phyloP scores from a whole-genome alignment of 805 yeast genomes.

The Candida palmyrensis region DNA sequence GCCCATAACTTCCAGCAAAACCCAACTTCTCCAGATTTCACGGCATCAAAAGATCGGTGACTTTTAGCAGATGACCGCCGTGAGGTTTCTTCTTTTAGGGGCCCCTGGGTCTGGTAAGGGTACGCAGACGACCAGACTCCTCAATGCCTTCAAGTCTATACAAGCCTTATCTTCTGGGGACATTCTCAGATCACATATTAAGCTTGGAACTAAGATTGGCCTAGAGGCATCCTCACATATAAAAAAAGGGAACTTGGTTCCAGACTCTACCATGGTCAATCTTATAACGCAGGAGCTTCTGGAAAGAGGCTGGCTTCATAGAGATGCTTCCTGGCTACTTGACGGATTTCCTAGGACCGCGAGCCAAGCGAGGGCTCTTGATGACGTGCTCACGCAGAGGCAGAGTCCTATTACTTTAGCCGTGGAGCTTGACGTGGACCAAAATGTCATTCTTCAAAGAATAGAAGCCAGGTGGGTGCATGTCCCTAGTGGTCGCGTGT shows the following conservation, averaged over 20 bases:
- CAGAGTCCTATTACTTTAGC: constrained; percentile 59
- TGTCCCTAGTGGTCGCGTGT: constrained; percentile 77
- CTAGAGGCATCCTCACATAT: constrained; percentile 52
- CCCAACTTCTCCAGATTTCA: too few relatives aligned
- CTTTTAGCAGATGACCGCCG: too few relatives aligned
- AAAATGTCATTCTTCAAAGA: constrained; percentile 71
- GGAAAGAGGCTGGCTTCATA: constrained; percentile 36
- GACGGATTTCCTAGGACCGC: constrained; percentile 91
- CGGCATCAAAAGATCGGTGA: too few relatives aligned
- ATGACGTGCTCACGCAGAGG: constrained; percentile 32
- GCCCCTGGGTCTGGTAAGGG: constrained; percentile 98
- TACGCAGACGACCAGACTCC: constrained; percentile 68
- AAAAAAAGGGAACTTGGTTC: constrained; percentile 60
- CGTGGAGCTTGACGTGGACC: constrained; percentile 86
- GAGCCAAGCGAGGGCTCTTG: constrained; percentile 62
- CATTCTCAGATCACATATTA: constrained; percentile 64
- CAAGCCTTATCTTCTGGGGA: constrained; percentile 80
- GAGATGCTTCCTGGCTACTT: constrained; percentile 58
- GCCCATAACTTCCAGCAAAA: too few relatives aligned
- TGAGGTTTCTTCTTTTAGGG: constrained; percentile 68
- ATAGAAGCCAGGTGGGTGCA: constrained; percentile 87
- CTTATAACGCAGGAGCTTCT: constrained; percentile 50
- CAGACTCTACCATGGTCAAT: constrained; percentile 63
- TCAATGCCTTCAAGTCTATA: constrained; percentile 48
- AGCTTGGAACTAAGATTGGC: constrained; percentile 50